Evolutionary conservation across 805 yeast genomes (phyloP).

Genomic region (Candida jianshihensis): DNA sequence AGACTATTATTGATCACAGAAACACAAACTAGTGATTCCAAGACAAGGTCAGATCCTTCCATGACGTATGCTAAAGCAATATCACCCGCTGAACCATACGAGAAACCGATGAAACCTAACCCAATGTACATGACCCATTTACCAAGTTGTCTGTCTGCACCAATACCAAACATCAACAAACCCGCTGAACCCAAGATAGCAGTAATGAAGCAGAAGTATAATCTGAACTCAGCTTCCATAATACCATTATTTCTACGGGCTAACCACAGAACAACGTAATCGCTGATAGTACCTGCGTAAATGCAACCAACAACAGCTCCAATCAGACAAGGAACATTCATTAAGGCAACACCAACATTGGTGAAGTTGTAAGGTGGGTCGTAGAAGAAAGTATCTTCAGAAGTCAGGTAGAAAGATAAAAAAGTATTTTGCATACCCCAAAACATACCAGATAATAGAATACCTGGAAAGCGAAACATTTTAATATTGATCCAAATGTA

Average conservation of each 20-base stretch:
- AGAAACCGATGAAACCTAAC: conserved; percentile 58
- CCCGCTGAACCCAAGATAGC: conserved; percentile 56
- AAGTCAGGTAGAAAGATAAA: conserved; percentile 65
- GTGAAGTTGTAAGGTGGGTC: conserved; percentile 62
- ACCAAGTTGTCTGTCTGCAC: conserved; percentile 47
- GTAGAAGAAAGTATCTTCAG: conserved; percentile 62
- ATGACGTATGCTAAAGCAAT: conserved; percentile 59
- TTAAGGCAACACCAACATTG: conserved; percentile 60
- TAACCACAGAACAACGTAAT: conserved; percentile 52
- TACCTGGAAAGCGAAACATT: conserved; percentile 60
- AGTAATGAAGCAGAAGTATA: conserved; percentile 50
- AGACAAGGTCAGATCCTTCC: conserved; percentile 66
- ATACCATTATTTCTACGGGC: conserved; percentile 56
- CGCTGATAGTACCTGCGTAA: conserved; percentile 55
- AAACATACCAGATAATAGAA: conserved; percentile 56
- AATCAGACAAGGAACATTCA: conserved; percentile 65
- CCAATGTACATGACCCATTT: conserved; percentile 55
- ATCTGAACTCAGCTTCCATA: conserved; percentile 58
- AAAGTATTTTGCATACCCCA: conserved; percentile 82
- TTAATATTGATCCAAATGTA: conserved; percentile 44
- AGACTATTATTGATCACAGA: conserved; percentile 55
- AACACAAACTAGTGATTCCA: conserved; percentile 69
- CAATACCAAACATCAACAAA: conserved; percentile 58
- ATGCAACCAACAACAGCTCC: conserved; percentile 64
- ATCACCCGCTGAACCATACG: conserved; percentile 68